Base-by-base conservation (phyloP, 805 yeast species). In the Ogataea pignaliae region DNA sequence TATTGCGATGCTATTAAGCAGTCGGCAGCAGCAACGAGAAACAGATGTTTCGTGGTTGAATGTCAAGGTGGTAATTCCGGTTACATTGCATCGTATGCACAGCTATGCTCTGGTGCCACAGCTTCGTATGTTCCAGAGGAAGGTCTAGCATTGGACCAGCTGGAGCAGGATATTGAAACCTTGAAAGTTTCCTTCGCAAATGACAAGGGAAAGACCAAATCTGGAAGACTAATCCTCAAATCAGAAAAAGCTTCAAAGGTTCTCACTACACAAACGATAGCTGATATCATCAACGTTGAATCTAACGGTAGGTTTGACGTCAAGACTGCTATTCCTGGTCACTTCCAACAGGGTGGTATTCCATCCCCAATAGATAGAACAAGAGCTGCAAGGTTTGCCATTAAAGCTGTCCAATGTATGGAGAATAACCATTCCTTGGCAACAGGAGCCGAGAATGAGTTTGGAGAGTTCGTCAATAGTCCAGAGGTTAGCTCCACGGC, bases 61-160 rank as follows among this genome's bases (percentile, higher is more conserved):
- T 97, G 90, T 14, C 99, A 95, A 70, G 99, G 99, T 57, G 99
- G 99, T 43, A 85, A 88, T 63, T 85, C 93, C 12, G 99, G 99
- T 14, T 93, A 82, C 65, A 81, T 85, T 54, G 89, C 93, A 16
- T 75, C 87, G 2, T 75, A 72, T 54, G 78, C 83, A 12, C 84
- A 83, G 29, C 66, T 86, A 47, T 79, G 83, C 37, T 75, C 83
- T 29, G 91, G 91, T 53, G 83, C 90, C 2, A 76, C 78, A 46
- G 86, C 84, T 4, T 77, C 87, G 0, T 85, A 85, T 57, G 83
- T 83, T 26, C 95, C 93, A 30, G 95, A 85, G 59, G 78, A 79
- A 53, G 79, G 81, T 42, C 75, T 85, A 36, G 66, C 75, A 38
- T 66, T 86, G 54, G 71, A 70, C 34, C 80, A 79, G 52, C 60